Conservation (phyloP, 345 rosid genomes). For the Clarkia xantiana region DNA sequence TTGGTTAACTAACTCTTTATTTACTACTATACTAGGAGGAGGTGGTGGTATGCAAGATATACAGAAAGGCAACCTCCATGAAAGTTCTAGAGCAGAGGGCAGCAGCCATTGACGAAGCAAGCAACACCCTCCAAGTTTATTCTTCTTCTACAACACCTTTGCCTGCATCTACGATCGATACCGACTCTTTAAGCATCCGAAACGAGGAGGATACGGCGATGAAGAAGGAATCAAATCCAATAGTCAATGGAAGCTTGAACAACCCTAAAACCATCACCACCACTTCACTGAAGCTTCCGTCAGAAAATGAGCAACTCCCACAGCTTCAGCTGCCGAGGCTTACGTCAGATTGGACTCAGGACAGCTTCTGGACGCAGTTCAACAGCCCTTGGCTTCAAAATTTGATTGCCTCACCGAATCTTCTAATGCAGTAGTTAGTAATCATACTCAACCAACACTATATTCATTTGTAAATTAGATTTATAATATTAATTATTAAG, state of each 20-base stretch:
- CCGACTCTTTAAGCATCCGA: neutral
- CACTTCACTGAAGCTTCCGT: slow-evolving; percentile 31
- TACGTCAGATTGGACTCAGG: slow-evolving; percentile 18
- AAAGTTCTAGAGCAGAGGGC: slow-evolving; percentile 86
- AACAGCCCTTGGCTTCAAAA: slow-evolving; percentile 1
- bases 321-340: slow-evolving; percentile 16
- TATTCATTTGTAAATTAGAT: too few relatives aligned
- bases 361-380: slow-evolving; percentile 4
- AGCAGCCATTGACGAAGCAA: slow-evolving; percentile 47
- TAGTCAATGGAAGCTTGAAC: too few relatives aligned
- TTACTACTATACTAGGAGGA: too few relatives aligned
- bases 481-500: too few relatives aligned
- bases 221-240: neutral
- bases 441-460: too few relatives aligned
- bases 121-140: slow-evolving; percentile 7
- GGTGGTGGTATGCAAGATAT: slow-evolving; percentile 81
- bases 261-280: slow-evolving; percentile 1
- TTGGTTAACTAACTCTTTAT: neutral
- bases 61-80: slow-evolving; percentile 77
- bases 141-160: too few relatives aligned
- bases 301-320: slow-evolving; percentile 30
- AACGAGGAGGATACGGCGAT: neutral
- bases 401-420: neutral
- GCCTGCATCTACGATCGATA: slow-evolving; percentile 2
- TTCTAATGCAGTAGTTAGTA: too few relatives aligned